Conservation (phyloP, 768 basidiomycete species). For the Mycena metata region DNA sequence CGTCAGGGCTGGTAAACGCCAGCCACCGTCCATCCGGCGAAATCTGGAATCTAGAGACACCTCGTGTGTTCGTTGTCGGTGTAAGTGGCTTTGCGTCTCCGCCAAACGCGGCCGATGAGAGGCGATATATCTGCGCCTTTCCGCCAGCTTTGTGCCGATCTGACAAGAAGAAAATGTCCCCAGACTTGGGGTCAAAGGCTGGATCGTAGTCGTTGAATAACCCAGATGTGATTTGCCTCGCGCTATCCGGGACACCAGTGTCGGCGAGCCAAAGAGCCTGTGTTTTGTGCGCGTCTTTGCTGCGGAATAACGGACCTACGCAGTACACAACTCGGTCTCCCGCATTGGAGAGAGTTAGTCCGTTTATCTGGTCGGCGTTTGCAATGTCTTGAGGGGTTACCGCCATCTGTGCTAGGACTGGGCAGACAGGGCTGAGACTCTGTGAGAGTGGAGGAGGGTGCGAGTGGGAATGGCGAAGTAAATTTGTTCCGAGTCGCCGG, state of each 20-base stretch:
- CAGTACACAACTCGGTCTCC: slow-evolving; percentile 34
- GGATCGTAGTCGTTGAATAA: slow-evolving; percentile 29
- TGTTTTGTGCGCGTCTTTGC: slow-evolving; percentile 32
- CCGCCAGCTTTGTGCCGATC: slow-evolving; percentile 36
- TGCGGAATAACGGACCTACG: slow-evolving; percentile 25
- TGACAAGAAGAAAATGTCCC: slow-evolving; percentile 36
- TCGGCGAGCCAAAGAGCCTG: slow-evolving; percentile 36
- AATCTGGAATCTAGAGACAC: slow-evolving; percentile 22
- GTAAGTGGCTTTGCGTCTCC: slow-evolving; percentile 33
- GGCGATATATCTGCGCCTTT: slow-evolving; percentile 27
- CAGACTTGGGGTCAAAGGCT: slow-evolving; percentile 28
- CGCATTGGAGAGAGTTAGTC: slow-evolving; percentile 19
- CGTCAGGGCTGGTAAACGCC: slow-evolving; percentile 32
- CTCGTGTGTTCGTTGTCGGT: slow-evolving; percentile 14
- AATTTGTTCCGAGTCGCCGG: too few relatives aligned
- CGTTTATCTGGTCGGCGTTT: slow-evolving; percentile 29
- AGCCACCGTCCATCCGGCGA: slow-evolving; percentile 36
- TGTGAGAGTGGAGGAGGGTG: too few relatives aligned
- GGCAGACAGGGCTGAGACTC: too few relatives aligned
- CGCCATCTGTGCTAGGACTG: neutral
- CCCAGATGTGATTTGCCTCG: slow-evolving; percentile 33
- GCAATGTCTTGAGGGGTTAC: slow-evolving; percentile 31
- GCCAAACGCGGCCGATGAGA: slow-evolving; percentile 25
- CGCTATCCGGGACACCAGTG: slow-evolving; percentile 21
- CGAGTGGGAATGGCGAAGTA: too few relatives aligned